Evolutionary conservation across 371 early-diverging fungal genomes (phyloP), one percentile per base, ranked within the genome.

Genomic region (Parasitella parasitica): DNA sequence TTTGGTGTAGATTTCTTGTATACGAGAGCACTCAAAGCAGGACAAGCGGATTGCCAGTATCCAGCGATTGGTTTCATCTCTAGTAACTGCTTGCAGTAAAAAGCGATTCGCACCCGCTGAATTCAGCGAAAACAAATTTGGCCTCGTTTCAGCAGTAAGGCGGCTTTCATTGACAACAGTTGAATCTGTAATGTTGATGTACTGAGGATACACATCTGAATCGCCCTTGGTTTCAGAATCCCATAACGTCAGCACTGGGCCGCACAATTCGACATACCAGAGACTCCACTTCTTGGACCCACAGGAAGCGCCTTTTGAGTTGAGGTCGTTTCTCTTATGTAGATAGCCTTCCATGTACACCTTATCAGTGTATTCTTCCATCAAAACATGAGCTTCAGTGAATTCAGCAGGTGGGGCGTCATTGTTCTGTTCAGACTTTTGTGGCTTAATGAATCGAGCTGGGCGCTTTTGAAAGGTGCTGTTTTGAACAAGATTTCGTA

Each of bases 1-100:
- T 11, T 79, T 72, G 6, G 93, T 90, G 63, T 91, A 92, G 53
- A 86, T 83, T 71, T 92, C 92, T 52, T 92, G 89, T 11, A 93
- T 77, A 51, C 86, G 81, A 18, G 90, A 73, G 15, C 82, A 79
- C 68, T 93, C 94, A 59, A 85, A 93, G 59, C 90, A 89, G n/a
- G 91, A 83, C 28, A 93, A 76, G 1, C 93, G 86, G 36, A 71
- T 63, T 3, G 71, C 65, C 18, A 35, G 15, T 30, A 60, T 69
- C 71, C 73, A 72, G 9, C 43, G 43, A 16, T 43, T 20, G n/a
- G 63, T 43, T 6, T 58, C 59, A 3, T 70, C 61, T 30, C 69
- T 66, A 49, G 76, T 65, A 6, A 68, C 57, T 1, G 87, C 77
- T 62, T 88, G 85, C 57, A 90, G 66, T 30, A 81, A 78, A 63